Conservation (phyloP, 108 stramenopile genomes). For the Skeletonema costatum region DNA sequence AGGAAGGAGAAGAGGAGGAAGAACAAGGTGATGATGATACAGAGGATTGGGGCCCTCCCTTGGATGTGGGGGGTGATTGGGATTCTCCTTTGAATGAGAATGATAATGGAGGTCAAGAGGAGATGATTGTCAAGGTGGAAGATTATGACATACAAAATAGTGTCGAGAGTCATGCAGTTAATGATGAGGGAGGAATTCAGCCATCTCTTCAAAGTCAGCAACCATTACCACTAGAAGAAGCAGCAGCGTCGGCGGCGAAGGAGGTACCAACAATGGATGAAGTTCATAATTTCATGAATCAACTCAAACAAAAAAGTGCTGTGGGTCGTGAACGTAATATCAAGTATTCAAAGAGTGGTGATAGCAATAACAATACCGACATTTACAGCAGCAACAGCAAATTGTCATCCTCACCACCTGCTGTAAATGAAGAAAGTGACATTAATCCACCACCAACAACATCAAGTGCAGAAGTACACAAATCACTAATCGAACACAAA, state of each 20-base stretch:
- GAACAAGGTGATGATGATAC: no score
- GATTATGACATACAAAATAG: neutral
- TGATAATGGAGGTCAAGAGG: neutral
- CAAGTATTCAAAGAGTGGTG: neutral
- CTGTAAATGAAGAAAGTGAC: neutral
- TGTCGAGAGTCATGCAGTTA: conserved; percentile 6
- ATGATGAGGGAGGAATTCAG: conserved; percentile 2
- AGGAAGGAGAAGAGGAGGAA: neutral
- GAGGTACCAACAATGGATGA: conserved; percentile 24
- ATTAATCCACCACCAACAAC: no score
- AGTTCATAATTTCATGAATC: conserved; percentile 34
- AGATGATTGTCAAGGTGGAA: neutral
- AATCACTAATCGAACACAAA: conserved; percentile 26
- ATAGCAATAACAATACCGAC: neutral
- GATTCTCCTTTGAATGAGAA: neutral
- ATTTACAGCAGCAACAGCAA: neutral
- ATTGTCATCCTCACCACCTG: neutral
- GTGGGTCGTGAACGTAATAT: neutral
- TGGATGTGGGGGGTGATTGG: conserved; percentile 2
- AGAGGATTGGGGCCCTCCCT: no score
- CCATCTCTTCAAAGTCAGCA: neutral
- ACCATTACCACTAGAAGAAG: neutral
- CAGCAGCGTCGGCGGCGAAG: neutral
- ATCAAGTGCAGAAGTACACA: neutral
- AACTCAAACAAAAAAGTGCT: conserved; percentile 8